Evolutionary conservation across 129 eudicot species (phyloP), one percentile per base, ranked within the genome.

Genomic region (Daucus carota): DNA sequence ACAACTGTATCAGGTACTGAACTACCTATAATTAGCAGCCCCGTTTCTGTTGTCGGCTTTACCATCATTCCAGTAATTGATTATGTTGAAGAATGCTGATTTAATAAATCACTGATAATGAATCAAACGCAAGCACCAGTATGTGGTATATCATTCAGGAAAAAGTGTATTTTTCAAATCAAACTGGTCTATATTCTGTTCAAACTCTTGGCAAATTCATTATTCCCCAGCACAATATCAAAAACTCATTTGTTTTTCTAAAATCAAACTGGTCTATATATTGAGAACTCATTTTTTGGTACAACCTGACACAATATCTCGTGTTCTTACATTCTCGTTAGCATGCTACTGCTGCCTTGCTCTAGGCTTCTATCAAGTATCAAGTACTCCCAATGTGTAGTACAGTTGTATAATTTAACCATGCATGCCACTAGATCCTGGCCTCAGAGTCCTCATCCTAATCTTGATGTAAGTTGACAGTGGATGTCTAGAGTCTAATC

Each of bases 1-100:
- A 38, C 73, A 59, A 17, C 57, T 77, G 70, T 33, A 43, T 69
- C 75, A 80, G 83, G 83, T 80, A 68, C 60, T 8, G 11, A 33
- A 34, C 29, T 20, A 52, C 31, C 75, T 36, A 26, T 50, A 16
- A 28, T 54, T n/a, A 1, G 73, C 28, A 36, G 7, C 73, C 73
- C 20, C 0, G 29, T 68, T 10, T n/a, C 31, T 38, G 31, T 36
- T 68, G 73, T 33, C 36, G 26, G 29, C 46, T 68, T 16, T 8
- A 68, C 46, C 36, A 36, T 36, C 14, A 18, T 36, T 32, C 31
- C 70, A 29, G 73, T 68, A 68, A 68, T 20, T 20, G 44, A 36
- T 38, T 68, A 10, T 36, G 46, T 10, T 68, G 46, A 22, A 20
- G 7, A 36, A 36, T 68, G 29, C 44, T 15, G 38, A 13, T 4